Evolutionary conservation across 345 rosid genomes (phyloP).

Genomic region (Diplotaxis tenuifolia): DNA sequence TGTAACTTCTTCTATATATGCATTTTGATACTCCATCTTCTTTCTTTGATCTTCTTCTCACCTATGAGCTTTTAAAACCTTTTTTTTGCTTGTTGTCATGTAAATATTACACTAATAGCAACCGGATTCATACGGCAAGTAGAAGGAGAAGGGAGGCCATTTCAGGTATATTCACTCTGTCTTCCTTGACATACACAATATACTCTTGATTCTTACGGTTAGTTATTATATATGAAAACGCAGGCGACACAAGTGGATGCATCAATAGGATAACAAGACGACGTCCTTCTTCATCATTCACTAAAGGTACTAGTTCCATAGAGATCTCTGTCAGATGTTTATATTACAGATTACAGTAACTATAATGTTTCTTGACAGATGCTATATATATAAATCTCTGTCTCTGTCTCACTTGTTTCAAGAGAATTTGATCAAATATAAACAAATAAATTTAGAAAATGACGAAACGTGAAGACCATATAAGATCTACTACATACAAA

Average conservation of each 20-base stretch:
- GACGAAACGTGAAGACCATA: too few species aligned
- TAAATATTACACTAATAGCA: conserved; percentile 88
- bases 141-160: conserved; percentile 61
- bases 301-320: conserved; percentile 58
- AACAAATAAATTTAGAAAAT: too few species aligned
- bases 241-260: conserved; percentile 47
- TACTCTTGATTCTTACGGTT: background rate
- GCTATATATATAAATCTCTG: conserved; percentile 8
- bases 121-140: conserved; percentile 93
- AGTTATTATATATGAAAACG: background rate
- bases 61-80: background rate
- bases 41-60: conserved; percentile 1
- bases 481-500: too few species aligned
- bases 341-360: too few species aligned
- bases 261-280: conserved; percentile 54
- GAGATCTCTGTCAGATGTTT: conserved; percentile 91
- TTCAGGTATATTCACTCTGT: conserved; percentile 37
- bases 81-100: conserved; percentile 38
- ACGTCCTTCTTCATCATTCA: conserved; percentile 53
- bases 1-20: background rate
- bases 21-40: too few species aligned
- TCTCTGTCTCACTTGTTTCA: too few species aligned
- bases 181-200: background rate
- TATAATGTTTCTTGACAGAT: too few species aligned
- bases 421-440: too few species aligned